A percentile compares a stretch with the other conserved stretches of the same genome.
These are phyloP conservation scores for Polyporus arcularius DNA, from an alignment of 768 basidiomycete genomes.

Conservation along the genomic window DNA sequence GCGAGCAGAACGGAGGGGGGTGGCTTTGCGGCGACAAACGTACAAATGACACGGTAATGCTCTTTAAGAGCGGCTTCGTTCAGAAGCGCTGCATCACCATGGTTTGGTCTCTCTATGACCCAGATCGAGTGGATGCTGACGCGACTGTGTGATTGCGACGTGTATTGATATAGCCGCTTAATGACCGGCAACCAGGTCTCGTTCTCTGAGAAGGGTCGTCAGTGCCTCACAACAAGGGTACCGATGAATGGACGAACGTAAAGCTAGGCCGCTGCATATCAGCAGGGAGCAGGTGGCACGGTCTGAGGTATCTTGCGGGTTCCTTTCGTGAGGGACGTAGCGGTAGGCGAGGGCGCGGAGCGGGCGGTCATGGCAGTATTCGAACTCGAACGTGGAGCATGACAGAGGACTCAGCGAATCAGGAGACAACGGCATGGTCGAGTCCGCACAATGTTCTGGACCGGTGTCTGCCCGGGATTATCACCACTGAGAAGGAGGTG, in stretches of 20 bases:
- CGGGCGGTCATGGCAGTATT: background rate
- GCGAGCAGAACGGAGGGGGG: background rate
- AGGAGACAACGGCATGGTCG: background rate
- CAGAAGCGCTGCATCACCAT: slow-evolving; percentile 2
- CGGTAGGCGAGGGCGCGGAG: background rate
- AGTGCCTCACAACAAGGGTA: background rate
- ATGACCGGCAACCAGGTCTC: slow-evolving; percentile 4
- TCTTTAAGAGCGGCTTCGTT: background rate
- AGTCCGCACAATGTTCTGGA: background rate
- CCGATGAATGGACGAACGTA: background rate
- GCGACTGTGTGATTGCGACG: background rate
- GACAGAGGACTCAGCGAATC: background rate
- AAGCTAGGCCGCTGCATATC: background rate
- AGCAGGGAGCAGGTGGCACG: background rate
- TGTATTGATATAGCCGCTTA: background rate
- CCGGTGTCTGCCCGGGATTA: too few relatives aligned
- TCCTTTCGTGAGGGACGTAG: background rate
- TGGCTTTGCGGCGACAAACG: background rate
- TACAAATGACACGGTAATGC: slow-evolving; percentile 3
- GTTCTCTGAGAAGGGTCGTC: background rate
- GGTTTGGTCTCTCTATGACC: slow-evolving; percentile 4
- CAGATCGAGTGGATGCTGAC: slow-evolving; percentile 2
- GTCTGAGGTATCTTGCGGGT: background rate
- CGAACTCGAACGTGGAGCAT: background rate
- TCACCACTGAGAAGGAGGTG: too few relatives aligned